A percentile compares a stretch with the other conserved stretches of the same genome.
phyloP scores from a whole-genome alignment of 1,139 yeast genomes.

The Candida neerlandica region DNA sequence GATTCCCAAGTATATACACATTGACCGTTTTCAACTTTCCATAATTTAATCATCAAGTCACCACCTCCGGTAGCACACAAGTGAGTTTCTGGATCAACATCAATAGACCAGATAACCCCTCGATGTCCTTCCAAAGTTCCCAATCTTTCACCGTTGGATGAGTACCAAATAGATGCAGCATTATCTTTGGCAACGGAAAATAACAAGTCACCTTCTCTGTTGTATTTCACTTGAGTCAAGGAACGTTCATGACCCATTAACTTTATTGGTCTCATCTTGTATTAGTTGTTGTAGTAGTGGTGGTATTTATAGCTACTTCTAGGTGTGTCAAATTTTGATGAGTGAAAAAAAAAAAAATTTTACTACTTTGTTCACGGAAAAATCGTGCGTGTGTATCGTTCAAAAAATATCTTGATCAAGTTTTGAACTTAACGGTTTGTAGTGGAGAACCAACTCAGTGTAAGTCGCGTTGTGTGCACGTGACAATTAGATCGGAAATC shows the following conservation, averaged over 20 bases:
- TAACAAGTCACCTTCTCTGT: slow-evolving; percentile 91
- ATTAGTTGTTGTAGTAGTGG: not conserved
- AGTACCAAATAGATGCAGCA: slow-evolving; percentile 88
- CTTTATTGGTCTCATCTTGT: slow-evolving; percentile 52
- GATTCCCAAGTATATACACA: slow-evolving; percentile 74
- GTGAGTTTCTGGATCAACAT: slow-evolving; percentile 70
- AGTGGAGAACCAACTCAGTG: not conserved
- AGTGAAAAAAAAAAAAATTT: slow-evolving; percentile 10
- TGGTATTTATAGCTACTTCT: not conserved
- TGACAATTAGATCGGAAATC: no score
- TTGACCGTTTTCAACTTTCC: slow-evolving; percentile 83
- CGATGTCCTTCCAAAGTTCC: slow-evolving; percentile 87
- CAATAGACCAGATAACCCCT: slow-evolving; percentile 97
- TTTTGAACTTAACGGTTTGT: slow-evolving; percentile 1
- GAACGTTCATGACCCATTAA: slow-evolving; percentile 86
- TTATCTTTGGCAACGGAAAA: slow-evolving; percentile 93
- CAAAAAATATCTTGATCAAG: not conserved
- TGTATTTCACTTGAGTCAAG: slow-evolving; percentile 87
- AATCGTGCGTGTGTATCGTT: not conserved
- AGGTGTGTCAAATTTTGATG: not conserved
- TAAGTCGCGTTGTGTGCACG: no score
- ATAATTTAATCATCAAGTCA: slow-evolving; percentile 81
- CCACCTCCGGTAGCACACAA: slow-evolving; percentile 89
- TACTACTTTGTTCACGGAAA: slow-evolving; percentile 10
- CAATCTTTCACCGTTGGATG: slow-evolving; percentile 93